Base-by-base conservation (phyloP, 148 eudicot species). In the Fagopyrum esculentum region DNA sequence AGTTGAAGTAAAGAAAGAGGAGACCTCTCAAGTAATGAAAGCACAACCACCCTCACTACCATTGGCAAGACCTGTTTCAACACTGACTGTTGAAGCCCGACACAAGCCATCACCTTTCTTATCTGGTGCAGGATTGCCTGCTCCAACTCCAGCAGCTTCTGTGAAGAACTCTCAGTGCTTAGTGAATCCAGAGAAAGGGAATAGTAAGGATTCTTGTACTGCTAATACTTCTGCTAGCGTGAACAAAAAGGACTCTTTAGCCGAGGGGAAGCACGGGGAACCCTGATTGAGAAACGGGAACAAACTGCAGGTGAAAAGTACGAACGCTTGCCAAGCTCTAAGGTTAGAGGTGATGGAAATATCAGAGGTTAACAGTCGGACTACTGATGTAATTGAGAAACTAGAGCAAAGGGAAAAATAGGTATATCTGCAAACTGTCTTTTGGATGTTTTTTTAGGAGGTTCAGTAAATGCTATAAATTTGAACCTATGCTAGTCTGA, bases 1-100 rank as follows among this genome's bases (percentile, higher is more conserved):
- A 71, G 55, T 71, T 17, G 30, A 22, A 46, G 54, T 71, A 4
- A 46, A 71, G 74, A 45, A 71, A 49, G 74, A 71, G 51, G 40
- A 22, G 51, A 47, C 54, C 30, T 46, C 30, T 46, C 54, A 46
- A 71, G 55, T 45, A 35, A 46, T 46, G 29, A 71, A 71, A 49
- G 40, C 55, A 19, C 74, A 3, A 17, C 74, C 54, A 17, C 74
- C 43, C 19, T 35, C 43, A 6, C 43, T 5, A 3, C 54, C 74
- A 45, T 10, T 19, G 43, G n/a, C 43, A 47, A 71, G 74, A 46
- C 71, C 71, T 66, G 46, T 66, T 17, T 19, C 17, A 40, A 4
- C 52, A 71, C 74, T n/a, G 71, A 71, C 17, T 71, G 6, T 19
- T 44, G 73, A 6, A 45, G 73, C 73, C 49, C 35, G n/a, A 47